phyloP scores from a whole-genome alignment of 2,329 filamentous ascomycete species.

The Alternaria novae-zelandiae region DNA sequence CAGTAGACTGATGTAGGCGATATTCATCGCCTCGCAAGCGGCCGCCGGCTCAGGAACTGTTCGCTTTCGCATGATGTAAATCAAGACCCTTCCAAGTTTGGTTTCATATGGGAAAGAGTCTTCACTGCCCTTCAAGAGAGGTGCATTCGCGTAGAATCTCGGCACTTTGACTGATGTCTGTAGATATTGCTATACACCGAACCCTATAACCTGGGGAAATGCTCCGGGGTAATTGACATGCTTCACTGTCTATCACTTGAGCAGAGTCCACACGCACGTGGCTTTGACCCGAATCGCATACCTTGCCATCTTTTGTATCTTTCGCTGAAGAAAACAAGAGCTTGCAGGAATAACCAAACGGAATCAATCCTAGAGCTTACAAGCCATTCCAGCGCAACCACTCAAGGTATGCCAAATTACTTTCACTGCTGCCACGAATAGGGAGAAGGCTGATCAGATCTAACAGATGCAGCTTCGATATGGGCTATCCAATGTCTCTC shows the following conservation, averaged over 20 bases:
- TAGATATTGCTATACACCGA: neutral
- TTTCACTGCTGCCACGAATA: neutral
- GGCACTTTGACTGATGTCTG: neutral
- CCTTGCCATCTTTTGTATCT: neutral
- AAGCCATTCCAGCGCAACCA: neutral
- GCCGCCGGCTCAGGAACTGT: neutral
- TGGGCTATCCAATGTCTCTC: neutral
- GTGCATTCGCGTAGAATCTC: neutral
- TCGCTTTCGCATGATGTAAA: neutral
- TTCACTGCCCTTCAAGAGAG: neutral
- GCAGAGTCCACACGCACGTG: neutral
- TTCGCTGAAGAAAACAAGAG: neutral
- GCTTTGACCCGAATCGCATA: neutral
- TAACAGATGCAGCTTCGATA: neutral
- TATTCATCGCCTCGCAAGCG: neutral
- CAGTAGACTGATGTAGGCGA: neutral
- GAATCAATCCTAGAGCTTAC: neutral
- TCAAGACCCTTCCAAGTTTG: neutral
- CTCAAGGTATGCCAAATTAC: neutral
- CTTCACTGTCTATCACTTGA: neutral
- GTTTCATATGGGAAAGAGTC: neutral
- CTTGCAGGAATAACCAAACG: neutral
- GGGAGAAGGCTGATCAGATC: neutral
- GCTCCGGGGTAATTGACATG: neutral
- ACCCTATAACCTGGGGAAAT: neutral